Percentiles rank a stretch among this genome's conserved stretches.
phyloP scores from a whole-genome alignment of 148 eudicot genomes.

The Hydrangea macrophylla region DNA sequence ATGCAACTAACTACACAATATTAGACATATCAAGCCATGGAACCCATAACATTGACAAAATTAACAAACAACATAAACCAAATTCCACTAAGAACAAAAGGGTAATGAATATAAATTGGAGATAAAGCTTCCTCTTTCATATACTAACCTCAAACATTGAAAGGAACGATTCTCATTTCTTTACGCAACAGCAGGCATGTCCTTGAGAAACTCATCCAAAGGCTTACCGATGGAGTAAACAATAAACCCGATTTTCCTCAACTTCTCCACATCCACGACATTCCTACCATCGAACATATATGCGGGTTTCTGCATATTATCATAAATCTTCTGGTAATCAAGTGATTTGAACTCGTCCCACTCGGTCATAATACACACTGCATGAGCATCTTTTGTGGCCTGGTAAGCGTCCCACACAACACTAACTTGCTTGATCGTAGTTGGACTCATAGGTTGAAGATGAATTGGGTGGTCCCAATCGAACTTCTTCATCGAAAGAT shows the following conservation, averaged over 20 bases:
- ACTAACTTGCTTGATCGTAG: conserved; percentile 36
- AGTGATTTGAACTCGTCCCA: conserved; percentile 44
- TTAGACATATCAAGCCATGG: too few species aligned
- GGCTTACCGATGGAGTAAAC: conserved; percentile 45
- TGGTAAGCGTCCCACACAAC: conserved; percentile 36
- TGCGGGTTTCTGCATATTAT: conserved; percentile 45
- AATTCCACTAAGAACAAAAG: too few species aligned
- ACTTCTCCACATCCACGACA: conserved; percentile 27
- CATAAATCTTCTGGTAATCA: conserved; percentile 43
- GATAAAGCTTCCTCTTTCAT: too few species aligned
- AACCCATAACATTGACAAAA: too few species aligned
- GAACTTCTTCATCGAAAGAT: conserved; percentile 50
- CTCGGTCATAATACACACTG: conserved; percentile 33
- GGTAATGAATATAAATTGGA: too few species aligned
- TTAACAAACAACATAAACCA: too few species aligned
- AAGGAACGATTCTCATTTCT: too few species aligned
- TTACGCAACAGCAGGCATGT: conserved; percentile 54
- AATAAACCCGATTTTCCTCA: conserved; percentile 42
- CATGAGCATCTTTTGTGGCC: conserved; percentile 39
- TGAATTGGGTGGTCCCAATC: conserved; percentile 64
- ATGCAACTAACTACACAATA: too few species aligned
- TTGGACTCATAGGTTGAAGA: conserved; percentile 59
- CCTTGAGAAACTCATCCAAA: conserved; percentile 41
- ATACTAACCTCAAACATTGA: too few species aligned
- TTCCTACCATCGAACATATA: conserved; percentile 39